Percentiles rank a stretch among this genome's conserved stretches.
phyloP scores from a whole-genome alignment of 2,329 filamentous ascomycete genomes.

The Macroventuria anomochaeta region DNA sequence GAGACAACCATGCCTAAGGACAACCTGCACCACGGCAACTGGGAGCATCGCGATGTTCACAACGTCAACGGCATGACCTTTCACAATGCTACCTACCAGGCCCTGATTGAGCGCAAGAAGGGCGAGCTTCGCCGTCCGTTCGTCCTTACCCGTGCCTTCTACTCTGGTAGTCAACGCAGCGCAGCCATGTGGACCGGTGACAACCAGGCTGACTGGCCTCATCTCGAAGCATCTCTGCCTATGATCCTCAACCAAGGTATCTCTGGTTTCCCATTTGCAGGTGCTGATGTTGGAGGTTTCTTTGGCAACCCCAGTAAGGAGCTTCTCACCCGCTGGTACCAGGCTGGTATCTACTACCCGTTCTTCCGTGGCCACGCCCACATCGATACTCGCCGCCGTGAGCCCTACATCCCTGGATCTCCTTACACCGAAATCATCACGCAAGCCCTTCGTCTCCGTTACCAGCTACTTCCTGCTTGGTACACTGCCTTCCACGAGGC shows the following conservation, averaged over 20 bases:
- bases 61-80: constrained; percentile 96
- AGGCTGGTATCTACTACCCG: constrained; percentile 94
- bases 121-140: constrained; percentile 87
- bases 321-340: constrained; percentile 92
- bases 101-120: constrained; percentile 81
- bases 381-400: constrained; percentile 91
- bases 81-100: constrained; percentile 91
- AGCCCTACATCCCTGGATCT: constrained; percentile 87
- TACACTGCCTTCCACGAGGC: constrained; percentile 97
- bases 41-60: constrained; percentile 97
- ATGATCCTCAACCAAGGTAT: constrained; percentile 96
- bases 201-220: constrained; percentile 91
- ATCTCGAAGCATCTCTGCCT: constrained; percentile 85
- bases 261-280: constrained; percentile 89
- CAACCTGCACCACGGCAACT: constrained; percentile 87
- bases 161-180: constrained; percentile 83
- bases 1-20: constrained; percentile 99
- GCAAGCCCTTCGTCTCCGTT: constrained; percentile 84
- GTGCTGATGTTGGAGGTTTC: constrained; percentile 96
- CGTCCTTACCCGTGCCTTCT: constrained; percentile 91
- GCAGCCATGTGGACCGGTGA: constrained; percentile 99
- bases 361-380: constrained; percentile 98
- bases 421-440: constrained; percentile 88
- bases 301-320: constrained; percentile 97
- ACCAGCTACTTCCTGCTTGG: constrained; percentile 89